Evolutionary conservation across 176 grass and related monocot genomes (phyloP).

Genomic region (Bonia amplexicaulis): DNA sequence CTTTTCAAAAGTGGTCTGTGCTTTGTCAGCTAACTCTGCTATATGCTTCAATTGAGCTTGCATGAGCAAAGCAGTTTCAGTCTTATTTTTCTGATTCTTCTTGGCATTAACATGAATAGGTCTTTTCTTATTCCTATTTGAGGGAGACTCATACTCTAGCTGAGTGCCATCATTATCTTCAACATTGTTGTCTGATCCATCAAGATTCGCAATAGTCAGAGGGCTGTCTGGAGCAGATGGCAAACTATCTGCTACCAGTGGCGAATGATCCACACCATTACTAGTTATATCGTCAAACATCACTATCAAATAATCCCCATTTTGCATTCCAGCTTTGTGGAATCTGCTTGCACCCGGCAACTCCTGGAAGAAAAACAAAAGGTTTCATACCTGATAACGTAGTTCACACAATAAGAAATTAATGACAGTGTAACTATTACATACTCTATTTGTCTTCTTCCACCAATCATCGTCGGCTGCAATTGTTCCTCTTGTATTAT

Average conservation of each 20-base stretch:
- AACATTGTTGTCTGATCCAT: not conserved
- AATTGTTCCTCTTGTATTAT: slow-evolving; percentile 30
- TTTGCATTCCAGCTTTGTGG: slow-evolving; percentile 13
- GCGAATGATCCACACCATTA: slow-evolving; percentile 24
- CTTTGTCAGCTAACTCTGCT: slow-evolving; percentile 32
- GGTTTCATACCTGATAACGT: not conserved
- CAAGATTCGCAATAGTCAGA: not conserved
- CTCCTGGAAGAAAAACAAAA: slow-evolving; percentile 25
- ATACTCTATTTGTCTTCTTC: slow-evolving; percentile 42
- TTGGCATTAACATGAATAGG: not conserved
- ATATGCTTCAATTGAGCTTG: slow-evolving; percentile 32
- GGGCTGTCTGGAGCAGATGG: not conserved
- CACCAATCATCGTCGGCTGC: slow-evolving; percentile 38
- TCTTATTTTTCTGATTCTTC: slow-evolving; percentile 30
- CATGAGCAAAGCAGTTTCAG: slow-evolving; percentile 27
- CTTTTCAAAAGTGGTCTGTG: slow-evolving; percentile 32
- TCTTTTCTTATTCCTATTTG: slow-evolving; percentile 17
- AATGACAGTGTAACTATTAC: not conserved
- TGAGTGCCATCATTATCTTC: not conserved
- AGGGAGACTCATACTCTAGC: not conserved
- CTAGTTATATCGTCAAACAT: slow-evolving; percentile 34
- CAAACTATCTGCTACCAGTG: not conserved
- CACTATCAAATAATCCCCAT: slow-evolving; percentile 30
- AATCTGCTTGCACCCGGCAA: slow-evolving; percentile 40
- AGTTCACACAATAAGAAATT: not conserved